Evolutionary conservation across 1,284 basidiomycete genomes (phyloP), one percentile per base, ranked within the genome.

Genomic region (Takashimella tepidaria): DNA sequence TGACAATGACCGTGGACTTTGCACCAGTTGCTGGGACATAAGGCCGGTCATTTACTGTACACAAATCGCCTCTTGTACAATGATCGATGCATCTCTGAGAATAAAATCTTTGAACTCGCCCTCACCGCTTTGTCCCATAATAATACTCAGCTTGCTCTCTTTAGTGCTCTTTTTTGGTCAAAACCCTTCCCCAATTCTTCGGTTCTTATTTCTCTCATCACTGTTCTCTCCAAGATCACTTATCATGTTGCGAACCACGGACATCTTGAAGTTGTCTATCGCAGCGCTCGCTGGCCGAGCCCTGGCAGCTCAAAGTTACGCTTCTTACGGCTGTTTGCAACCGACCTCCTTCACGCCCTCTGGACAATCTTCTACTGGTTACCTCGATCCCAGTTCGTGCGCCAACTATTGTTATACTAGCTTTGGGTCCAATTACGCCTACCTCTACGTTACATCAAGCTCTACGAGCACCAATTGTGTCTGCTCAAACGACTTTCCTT

Each of bases 301-400:
- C 56, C 55, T 48, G 55, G 57, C 49, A 56, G 26, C 26, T 53
- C 54, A 8, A 52, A 41, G 41, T 55, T 59, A 8, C 37, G 44
- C 23, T 53, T 54, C 13, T 45, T 31, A 19, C 56, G 31, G 31
- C 31, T 37, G 31, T 37, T 8, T 37, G 31, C 16, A 8, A 16
- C n/a, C n/a, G n/a, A 8, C 31, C 8, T 8, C 10, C 31, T 37
- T 37, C 16, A 37, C 31, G 31, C 31, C 31, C 8, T 37, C 31
- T 16, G 31, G 31, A 37, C 16, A 8, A 8, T 37, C 31, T 16
- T 37, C 31, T 8, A 37, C 31, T 8, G 31, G 10, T 8, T 37
- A 37, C 16, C 8, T 16, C 10, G 8, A 8, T 8, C 8, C 31
- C 8, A 16, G 10, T 37, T 8, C 31, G 10, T 37, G 31, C 31